Base-by-base conservation (phyloP, 306 rosid genomes). In the Glycine tomentella region DNA sequence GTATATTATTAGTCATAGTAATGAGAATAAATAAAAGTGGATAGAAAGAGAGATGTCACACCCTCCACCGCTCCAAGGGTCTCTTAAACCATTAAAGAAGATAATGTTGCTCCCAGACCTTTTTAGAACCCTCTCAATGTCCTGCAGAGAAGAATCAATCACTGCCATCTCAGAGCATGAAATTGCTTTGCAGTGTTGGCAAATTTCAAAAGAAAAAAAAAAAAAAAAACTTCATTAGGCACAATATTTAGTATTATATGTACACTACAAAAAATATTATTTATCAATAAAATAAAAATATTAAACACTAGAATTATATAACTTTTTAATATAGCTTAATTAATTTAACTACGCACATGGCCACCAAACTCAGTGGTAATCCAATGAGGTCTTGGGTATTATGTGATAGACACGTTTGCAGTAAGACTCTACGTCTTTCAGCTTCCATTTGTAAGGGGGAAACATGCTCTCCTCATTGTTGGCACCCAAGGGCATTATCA, bases 361-460 rank as follows among this genome's bases (percentile, higher is more conserved):
- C 94, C 97, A 0, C 97, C 97, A 81, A 90, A 92, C 74, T 92
- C 90, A 0, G 90, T 83, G n/a, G 90, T 83, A 80, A 94, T 90
- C 97, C 62, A 55, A 55, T 55, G 31, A n/a, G 62, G 62, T 55
- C 62, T 55, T 6, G 62, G 62, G 10, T 16, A 8, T n/a, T 14
- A 52, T 12, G 17, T 52, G 57, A 13, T 12, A 14, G 17, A 4
- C 0, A 52, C 14, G 17, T 14, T 52, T 52, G 57, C 57, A 52
- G 7, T 1, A 7, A 15, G 3, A n/a, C 2, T n/a, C n/a, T 4
- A 1, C 2, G 31, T n/a, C 62, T 55, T 55, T 17, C 31, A 55
- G 15, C 62, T 55, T 55, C 31, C 62, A 55, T 7, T 55, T 16
- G 62, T 55, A 2, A 42, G 46, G 46, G 46, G 8, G 46, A 42